Base-by-base conservation (phyloP, 1,139 yeast species). In the Magnusiomyces magnusii region DNA sequence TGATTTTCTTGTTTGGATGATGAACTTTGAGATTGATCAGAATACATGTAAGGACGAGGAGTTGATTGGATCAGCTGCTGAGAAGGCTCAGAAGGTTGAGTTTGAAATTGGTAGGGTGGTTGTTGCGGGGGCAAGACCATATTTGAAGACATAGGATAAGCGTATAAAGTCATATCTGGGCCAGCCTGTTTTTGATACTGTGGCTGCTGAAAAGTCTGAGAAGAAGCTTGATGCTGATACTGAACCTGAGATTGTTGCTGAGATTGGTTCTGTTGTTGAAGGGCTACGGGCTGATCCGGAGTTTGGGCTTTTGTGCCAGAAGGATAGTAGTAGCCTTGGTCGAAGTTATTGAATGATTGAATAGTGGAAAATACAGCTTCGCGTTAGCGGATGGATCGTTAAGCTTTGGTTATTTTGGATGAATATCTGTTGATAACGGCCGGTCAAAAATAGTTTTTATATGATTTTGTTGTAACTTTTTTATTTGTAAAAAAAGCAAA, bases 21-120 rank as follows among this genome's bases (percentile, higher is more conserved):
- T 19, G 49, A 44, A 9, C 10, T 9, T 21, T 19, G 27, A 3
- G 49, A 5, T 54, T 44, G 44, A 47, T 21, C 34, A 56, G 19
- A 19, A 27, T 39, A 41, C n/a, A n/a, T 50, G 41, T 54, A 57
- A 23, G 59, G 59, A 23, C 59, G 50, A 13, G 59, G 61, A 3
- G 58, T 47, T 2, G 61, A 39, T 19, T 54, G 58, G 2, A 54
- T 9, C 31, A 57, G 55, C 21, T 58, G 60, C 25, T 58, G 63
- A 19, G 53, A 56, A 10, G 58, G 59, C 51, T 44, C 62, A n/a
- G 51, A 60, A 10, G 47, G 58, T 27, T 53, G 56, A 15, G 39
- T 47, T 49, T 55, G 61, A 17, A 42, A 47, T n/a, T 58, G 61
- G 23, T 55, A 53, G 0, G 53, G 47, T 25, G 34, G 50, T 28